These are phyloP conservation scores for Soucietia sequanensis DNA, from an alignment of 805 yeast species.

Conservation along the genomic window DNA sequence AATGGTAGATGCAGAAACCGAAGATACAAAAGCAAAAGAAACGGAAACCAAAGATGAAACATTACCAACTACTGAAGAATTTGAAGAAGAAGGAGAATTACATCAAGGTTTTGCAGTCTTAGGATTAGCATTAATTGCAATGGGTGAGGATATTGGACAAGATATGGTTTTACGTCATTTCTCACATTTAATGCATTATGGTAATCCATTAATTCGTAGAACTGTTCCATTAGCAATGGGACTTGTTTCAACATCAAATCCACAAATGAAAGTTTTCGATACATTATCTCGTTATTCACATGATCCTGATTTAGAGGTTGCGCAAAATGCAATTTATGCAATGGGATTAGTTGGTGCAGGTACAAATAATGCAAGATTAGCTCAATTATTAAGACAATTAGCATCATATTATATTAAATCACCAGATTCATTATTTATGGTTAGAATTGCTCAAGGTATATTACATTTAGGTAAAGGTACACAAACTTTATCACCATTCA, in stretches of 20 bases:
- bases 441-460: constrained; percentile 92
- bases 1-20: constrained; percentile 27
- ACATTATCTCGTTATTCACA: constrained; percentile 95
- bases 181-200: constrained; percentile 97
- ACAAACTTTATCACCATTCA: constrained; percentile 82
- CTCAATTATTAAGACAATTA: constrained; percentile 90
- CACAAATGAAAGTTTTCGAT: constrained; percentile 96
- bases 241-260: constrained; percentile 85
- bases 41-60: constrained; percentile 30
- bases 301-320: constrained; percentile 91
- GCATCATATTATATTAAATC: constrained; percentile 92
- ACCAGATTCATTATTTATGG: constrained; percentile 86
- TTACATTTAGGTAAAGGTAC: constrained; percentile 97
- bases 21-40: constrained; percentile 15
- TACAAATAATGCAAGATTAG: constrained; percentile 96
- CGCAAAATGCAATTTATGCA: constrained; percentile 89
- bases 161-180: constrained; percentile 97
- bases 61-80: constrained; percentile 26
- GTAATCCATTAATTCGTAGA: constrained; percentile 84
- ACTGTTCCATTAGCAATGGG: constrained; percentile 99
- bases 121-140: constrained; percentile 90
- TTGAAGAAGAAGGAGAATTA: constrained; percentile 50
- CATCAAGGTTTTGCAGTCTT: constrained; percentile 88
- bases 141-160: constrained; percentile 98
- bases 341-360: constrained; percentile 99